Percentiles rank a stretch among this genome's conserved stretches.
Conservation (phyloP, 176 grass and related monocot genomes). For the Dendrocalamus sinicus region DNA sequence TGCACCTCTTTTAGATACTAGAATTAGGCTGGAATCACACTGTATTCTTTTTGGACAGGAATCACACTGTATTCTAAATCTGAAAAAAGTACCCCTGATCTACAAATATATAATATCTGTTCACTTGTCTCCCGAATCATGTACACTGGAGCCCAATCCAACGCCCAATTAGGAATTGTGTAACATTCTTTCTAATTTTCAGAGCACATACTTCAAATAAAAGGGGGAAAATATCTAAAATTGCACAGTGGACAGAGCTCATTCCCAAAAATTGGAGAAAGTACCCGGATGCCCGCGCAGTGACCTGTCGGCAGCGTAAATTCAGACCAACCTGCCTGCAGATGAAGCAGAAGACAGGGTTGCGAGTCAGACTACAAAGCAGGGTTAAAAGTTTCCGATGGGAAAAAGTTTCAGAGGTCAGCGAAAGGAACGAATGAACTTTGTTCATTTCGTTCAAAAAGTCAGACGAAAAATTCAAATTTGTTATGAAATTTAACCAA, state of each 20-base stretch:
- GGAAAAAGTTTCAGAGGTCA: too few species aligned
- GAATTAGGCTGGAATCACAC: neutral
- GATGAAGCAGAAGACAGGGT: neutral
- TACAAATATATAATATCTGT: neutral
- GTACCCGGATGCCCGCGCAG: too few species aligned
- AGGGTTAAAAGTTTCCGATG: too few species aligned
- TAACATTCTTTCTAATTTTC: neutral
- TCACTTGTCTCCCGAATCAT: neutral
- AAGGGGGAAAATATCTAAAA: neutral
- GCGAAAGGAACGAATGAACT: too few species aligned
- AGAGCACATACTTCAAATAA: neutral
- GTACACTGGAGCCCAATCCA: neutral
- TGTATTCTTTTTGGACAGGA: too few species aligned
- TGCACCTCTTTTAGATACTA: neutral
- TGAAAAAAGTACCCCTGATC: neutral
- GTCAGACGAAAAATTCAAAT: too few species aligned
- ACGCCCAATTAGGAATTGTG: neutral
- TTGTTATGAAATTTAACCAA: too few species aligned
- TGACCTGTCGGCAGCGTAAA: too few species aligned
- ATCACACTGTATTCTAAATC: neutral
- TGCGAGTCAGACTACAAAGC: neutral
- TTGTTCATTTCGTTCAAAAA: too few species aligned
- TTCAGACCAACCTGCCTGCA: neutral
- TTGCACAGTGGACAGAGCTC: neutral
- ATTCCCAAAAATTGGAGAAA: too few species aligned